Evolutionary conservation across 805 yeast genomes (phyloP).

Genomic region (Torulaspora quercuum): DNA sequence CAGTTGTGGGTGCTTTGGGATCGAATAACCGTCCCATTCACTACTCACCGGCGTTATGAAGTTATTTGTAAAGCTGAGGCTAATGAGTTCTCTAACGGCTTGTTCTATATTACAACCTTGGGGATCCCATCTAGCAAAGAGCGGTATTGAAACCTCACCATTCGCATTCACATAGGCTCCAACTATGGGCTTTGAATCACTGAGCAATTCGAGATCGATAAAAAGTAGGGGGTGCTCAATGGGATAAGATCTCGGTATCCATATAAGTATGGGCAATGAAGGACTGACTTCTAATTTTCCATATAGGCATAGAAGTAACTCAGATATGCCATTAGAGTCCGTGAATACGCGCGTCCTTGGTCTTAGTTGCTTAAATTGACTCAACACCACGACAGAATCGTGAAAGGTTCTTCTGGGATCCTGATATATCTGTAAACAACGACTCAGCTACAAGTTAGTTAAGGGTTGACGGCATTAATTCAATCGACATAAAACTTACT

Average conservation of each 20-base stretch:
- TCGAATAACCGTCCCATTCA: not conserved
- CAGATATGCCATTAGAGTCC: slow-evolving; percentile 53
- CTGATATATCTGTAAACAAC: slow-evolving; percentile 48
- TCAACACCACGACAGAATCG: slow-evolving; percentile 49
- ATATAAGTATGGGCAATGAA: slow-evolving; percentile 60
- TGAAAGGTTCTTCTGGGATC: slow-evolving; percentile 58
- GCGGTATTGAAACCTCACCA: slow-evolving; percentile 71
- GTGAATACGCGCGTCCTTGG: slow-evolving; percentile 69
- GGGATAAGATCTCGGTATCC: slow-evolving; percentile 78
- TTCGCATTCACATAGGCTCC: slow-evolving; percentile 65
- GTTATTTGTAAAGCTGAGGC: slow-evolving; percentile 8
- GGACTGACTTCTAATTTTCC: slow-evolving; percentile 45
- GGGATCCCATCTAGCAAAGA: slow-evolving; percentile 55
- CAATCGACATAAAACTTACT: slow-evolving; percentile 13
- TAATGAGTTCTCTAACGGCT: slow-evolving; percentile 16
- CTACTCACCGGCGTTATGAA: slow-evolving; percentile 1
- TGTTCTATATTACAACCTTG: slow-evolving; percentile 14
- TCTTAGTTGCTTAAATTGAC: slow-evolving; percentile 51
- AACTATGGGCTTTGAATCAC: slow-evolving; percentile 45
- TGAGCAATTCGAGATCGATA: slow-evolving; percentile 50
- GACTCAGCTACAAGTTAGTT: no score
- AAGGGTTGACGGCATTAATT: no score
- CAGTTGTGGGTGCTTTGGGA: slow-evolving; percentile 13
- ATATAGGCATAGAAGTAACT: slow-evolving; percentile 57
- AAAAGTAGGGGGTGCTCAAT: slow-evolving; percentile 61